Evolutionary conservation across 2,329 filamentous ascomycete genomes (phyloP), one percentile per base, ranked within the genome.

Genomic region (Cercospora citrullina): DNA sequence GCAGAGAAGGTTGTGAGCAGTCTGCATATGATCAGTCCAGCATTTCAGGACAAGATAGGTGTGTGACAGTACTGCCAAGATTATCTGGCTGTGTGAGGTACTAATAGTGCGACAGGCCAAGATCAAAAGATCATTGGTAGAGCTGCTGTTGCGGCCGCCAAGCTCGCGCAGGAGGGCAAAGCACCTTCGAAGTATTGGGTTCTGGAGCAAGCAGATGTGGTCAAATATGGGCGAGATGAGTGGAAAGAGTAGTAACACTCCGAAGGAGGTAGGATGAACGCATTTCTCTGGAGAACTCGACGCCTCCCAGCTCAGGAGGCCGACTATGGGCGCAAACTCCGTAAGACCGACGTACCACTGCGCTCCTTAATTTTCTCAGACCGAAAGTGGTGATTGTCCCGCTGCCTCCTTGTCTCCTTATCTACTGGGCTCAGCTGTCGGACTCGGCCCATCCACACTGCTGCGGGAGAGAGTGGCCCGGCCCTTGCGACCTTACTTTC

Each of bases 1-100:
- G 53, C 61, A 9, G 76, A 78, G 66, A 72, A 70, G 58, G 33
- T 72, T 36, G 70, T 72, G 26, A 31, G 63, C 16, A 67, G 60
- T n/a, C 26, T 70, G 58, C 66, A 70, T 33, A 67, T 62, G 28
- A 63, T 72, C 23, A 67, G 68, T 51, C 68, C 48, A 14, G 64
- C 28, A 16, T 33, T 72, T 14, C 70, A 71, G 39, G 70, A 72
- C 48, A 53, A 60, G 12, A 60, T 71, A 21, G 70, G 68, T 71
- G 55, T 18, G 70, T 64, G 18, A 36, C 0, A 16, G 14, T 33
- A 30, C 4, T 12, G 10, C 9, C 30, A 6, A 36, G 55, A 9
- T 33, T 31, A 1, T n/a, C 16, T 14, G 18, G 18, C 3, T 55
- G 39, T 33, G 7, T 12, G 6, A 30, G 23, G 12, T 14, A 45